Evolutionary conservation across 73 alveolate genomes (phyloP), one percentile per base, ranked within the genome.

Genomic region (Stentor roeselii): DNA sequence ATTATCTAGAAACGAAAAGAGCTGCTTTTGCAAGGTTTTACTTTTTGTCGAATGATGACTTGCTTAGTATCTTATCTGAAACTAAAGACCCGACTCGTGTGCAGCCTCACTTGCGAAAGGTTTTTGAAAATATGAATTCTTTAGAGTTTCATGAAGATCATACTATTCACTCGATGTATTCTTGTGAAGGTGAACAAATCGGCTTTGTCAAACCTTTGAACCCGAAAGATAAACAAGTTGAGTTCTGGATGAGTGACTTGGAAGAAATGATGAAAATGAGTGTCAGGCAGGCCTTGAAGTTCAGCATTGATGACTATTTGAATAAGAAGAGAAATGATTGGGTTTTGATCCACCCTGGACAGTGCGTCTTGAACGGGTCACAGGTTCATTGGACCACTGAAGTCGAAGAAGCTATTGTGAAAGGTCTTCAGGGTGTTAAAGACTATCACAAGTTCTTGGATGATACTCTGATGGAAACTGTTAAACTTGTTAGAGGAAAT

Each of bases 171-270:
- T 98, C 98, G 60, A 87, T 95, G 94, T 93, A 85, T 83, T 96
- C 99, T 14, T 92, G 98, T 40, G 98, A 93, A 83, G 92, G 93
- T 59, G 99, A 97, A 90, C 91, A 89, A 84, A 95, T 97, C 82
- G 93, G 41, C 15, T 97, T 97, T 93, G 98, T 88, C 0, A 95
- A 93, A 89, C 90, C 89, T 82, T 95, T 96, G 1, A 98, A 96
- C 85, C 99, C 98, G 21, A 98, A 96, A 59, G 98, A 93, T 2
- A 95, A 97, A 93, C 96, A 98, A 82, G 99, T 98, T 21, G 99
- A 98, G 87, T 95, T 92, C 87, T 98, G 99, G 99, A 98, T 98
- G 99, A 97, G 98, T 60, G 99, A 98, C 84, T 97, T 98, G 76
- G 99, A 98, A 87, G 98, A 95, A 36, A 98, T 96, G 97, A 98